Base-by-base conservation (phyloP, 2,329 filamentous ascomycete species). In the Samsoniella hepiali region DNA sequence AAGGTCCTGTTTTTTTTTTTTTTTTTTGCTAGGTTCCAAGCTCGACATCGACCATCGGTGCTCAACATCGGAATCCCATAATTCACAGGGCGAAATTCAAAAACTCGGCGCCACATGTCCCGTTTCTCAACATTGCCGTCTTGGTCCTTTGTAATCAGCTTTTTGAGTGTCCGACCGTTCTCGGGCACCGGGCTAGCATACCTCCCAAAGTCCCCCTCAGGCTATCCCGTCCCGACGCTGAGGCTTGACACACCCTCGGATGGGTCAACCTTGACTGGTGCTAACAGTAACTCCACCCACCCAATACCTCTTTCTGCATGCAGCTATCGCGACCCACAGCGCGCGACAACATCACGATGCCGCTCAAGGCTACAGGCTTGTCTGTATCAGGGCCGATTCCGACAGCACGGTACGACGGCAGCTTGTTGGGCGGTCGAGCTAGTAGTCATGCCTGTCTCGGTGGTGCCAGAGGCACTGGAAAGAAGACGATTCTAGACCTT, bases 301-400 rank as follows among this genome's bases (percentile, higher is more conserved):
- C 32, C 45, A 22, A 22, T 47, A 31, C 3, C 11, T 55, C 40
- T 9, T 13, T 2, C 57, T 51, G 57, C 57, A 59, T 59, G 45
- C 57, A 59, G 57, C 57, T 45, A 42, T 59, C 57, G 57, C 34
- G 57, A 15, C 45, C 57, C 57, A 59, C 57, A 42, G 34, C 57
- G n/a, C n/a, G 22, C 42, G 56, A 49, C 34, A 15, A 50, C 40
- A 45, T 58, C 17, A 17, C 15, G 27, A 7, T 38, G 32, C 29
- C 27, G 50, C 27, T 27, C 11, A 32, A 47, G 13, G 29, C 47
- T 50, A 22, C 10, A 22, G 3, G 10, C 32, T 54, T 38, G 3
- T 31, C 9, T 29, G 11, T 27, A 55, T 42, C 51, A 55, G 22
- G 22, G 22, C 9, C 27, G 38, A 42, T 29, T 17, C 34, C 27